Evolutionary conservation across 1,284 basidiomycete species (phyloP), one percentile per base, ranked within the genome.

Genomic region (Rhodotorula sp.): DNA sequence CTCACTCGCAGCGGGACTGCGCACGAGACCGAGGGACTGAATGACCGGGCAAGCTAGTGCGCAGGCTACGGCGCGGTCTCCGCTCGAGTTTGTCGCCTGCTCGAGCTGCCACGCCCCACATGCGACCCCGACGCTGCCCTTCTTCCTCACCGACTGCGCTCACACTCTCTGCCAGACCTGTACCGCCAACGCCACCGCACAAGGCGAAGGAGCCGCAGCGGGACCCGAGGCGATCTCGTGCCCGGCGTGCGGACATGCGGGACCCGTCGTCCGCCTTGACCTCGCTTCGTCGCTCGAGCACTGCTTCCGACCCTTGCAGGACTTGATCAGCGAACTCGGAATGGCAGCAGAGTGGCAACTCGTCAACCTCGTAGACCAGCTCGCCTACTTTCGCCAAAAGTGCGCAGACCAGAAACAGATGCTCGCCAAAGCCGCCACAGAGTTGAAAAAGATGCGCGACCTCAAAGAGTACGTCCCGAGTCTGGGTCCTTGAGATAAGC

Each of bases 81-180:
- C 64, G 2, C 68, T 64, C 39, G 49, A 56, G 4, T 65, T 48
- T 26, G 18, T 75, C 48, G 65, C 65, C 2, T 75, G 73, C 61
- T 67, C 70, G 10, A 10, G 14, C 14, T 72, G 71, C 56, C 52
- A 43, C 51, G 8, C 23, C 34, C 49, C 34, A 14, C 52, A 49
- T 47, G 52, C 62, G 31, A 34, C 34, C 7, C n/a, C 20, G 20
- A 8, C 26, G 18, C 20, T 29, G 18, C 48, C 26, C 18, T 46
- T 47, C 29, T 26, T 16, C 31, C 49, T 75, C 58, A 64, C 74
- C 1, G 29, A 65, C 1, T 75, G 74, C 60, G 62, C 60, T 1
- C 74, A 75, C 69, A 56, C 62, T 1, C 21, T 75, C 49, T 75
- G 71, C 62, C n/a, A 39, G 5, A 1, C 43, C 18, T 75, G 74